Evolutionary conservation across 208 protist species (phyloP).

Genomic region (Strigomonas culicis): DNA sequence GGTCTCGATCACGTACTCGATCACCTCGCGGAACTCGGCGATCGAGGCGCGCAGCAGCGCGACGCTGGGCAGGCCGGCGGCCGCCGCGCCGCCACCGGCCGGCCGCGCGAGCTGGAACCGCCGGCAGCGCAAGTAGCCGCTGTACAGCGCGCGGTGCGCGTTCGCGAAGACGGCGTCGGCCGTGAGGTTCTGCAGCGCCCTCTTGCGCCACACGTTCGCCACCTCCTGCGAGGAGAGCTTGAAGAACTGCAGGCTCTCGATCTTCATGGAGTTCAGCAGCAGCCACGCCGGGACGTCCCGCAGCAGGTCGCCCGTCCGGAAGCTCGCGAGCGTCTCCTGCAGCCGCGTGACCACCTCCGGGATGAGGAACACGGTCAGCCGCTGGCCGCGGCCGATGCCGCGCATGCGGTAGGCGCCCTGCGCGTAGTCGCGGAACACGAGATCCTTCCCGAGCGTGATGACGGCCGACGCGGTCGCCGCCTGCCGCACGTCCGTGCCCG

Average conservation of each 20-base stretch:
- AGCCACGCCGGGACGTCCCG: conserved; percentile 88
- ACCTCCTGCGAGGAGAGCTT: conserved; percentile 90
- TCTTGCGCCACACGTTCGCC: conserved; percentile 89
- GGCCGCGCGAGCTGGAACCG: conserved; percentile 40
- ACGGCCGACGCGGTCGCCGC: conserved; percentile 85
- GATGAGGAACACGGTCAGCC: conserved; percentile 91
- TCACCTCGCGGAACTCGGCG: conserved; percentile 70
- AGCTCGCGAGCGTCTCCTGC: conserved; percentile 34
- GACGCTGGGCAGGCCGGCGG: conserved; percentile 16
- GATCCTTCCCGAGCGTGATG: conserved; percentile 95
- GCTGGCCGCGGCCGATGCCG: conserved; percentile 91
- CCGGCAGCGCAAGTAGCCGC: conserved; percentile 34
- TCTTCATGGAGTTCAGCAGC: conserved; percentile 84
- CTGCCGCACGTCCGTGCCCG: conserved; percentile 95
- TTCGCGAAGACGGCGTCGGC: conserved; percentile 49
- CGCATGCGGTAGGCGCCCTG: conserved; percentile 93
- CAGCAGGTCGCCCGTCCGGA: conserved; percentile 48
- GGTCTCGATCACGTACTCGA: conserved; percentile 50
- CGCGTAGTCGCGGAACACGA: conserved; percentile 95
- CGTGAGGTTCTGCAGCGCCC: conserved; percentile 65
- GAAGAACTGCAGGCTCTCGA: conserved; percentile 83
- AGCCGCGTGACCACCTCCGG: conserved; percentile 87
- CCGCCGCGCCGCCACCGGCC: conserved; percentile 9
- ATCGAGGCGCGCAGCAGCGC: conserved; percentile 46
- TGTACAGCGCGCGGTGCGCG: conserved; percentile 40